phyloP scores from a whole-genome alignment of 129 eudicot genomes.

The Flaveria ramosissima region DNA sequence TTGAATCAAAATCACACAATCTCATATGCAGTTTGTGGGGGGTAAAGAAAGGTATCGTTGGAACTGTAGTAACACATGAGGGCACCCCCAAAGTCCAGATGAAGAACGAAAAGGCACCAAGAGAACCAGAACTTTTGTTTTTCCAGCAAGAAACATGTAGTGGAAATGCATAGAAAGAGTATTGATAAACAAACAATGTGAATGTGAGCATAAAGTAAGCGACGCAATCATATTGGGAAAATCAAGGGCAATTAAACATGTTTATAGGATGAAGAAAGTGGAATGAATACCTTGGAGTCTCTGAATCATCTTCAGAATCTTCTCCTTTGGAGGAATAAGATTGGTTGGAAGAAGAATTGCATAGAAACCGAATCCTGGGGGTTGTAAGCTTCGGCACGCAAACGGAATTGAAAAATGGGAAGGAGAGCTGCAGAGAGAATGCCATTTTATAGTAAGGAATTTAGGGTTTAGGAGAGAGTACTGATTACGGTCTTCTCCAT shows the following conservation, averaged over 20 bases:
- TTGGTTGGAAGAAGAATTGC: conserved; percentile 36
- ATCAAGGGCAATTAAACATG: background rate
- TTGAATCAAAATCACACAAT: too few species aligned
- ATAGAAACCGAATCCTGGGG: conserved; percentile 32
- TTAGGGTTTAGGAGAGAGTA: background rate
- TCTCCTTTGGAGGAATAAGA: conserved; percentile 32
- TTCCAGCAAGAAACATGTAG: too few species aligned
- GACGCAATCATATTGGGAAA: too few species aligned
- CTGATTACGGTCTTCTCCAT: conserved; percentile 2
- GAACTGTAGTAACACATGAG: too few species aligned
- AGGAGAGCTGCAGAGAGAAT: conserved; percentile 36
- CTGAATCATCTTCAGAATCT: conserved; percentile 23
- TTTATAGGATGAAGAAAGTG: background rate
- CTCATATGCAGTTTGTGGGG: too few species aligned
- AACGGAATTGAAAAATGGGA: conserved; percentile 29
- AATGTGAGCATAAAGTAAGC: too few species aligned
- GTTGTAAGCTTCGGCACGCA: conserved; percentile 1
- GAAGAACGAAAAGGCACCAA: too few species aligned
- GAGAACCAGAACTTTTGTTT: too few species aligned
- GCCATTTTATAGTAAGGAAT: conserved; percentile 33
- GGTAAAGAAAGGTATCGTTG: too few species aligned
- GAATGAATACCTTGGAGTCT: conserved; percentile 29
- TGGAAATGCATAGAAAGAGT: too few species aligned
- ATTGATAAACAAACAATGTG: too few species aligned
- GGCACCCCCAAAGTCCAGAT: too few species aligned